phyloP scores from a whole-genome alignment of 495 filamentous ascomycete genomes.

The Viridothelium virens region DNA sequence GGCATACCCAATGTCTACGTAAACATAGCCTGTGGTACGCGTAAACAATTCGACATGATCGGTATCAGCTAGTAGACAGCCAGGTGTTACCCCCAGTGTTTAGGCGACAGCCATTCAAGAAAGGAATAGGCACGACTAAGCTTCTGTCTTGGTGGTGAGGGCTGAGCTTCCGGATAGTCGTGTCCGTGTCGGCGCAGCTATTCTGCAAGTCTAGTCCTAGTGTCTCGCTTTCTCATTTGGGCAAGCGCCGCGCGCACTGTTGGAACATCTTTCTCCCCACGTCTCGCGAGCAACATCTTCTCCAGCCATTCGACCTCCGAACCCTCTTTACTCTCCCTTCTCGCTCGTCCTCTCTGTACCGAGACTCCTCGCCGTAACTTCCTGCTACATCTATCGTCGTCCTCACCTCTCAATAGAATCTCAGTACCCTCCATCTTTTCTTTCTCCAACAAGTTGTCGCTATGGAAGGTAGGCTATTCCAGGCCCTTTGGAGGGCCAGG shows the following conservation, averaged over 20 bases:
- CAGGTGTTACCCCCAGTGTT: not conserved
- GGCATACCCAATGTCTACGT: constrained; percentile 3
- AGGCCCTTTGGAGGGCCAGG: constrained; percentile 24
- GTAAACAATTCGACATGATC: not conserved
- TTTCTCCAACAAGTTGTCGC: constrained; percentile 41
- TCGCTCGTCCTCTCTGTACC: constrained; percentile 21
- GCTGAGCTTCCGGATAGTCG: not conserved
- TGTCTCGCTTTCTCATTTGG: not conserved
- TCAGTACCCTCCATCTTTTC: constrained; percentile 32
- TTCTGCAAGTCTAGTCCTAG: not conserved
- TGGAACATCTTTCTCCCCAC: constrained; percentile 12
- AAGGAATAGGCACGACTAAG: not conserved
- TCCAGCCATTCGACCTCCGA: constrained; percentile 31
- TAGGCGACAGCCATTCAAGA: not conserved
- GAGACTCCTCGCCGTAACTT: constrained; percentile 14
- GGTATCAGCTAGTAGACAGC: not conserved
- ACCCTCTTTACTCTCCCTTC: constrained; percentile 22
- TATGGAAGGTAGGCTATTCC: constrained; percentile 69
- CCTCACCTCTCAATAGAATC: constrained; percentile 17
- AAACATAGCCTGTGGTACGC: not conserved
- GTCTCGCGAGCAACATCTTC: not conserved
- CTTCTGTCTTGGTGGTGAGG: not conserved
- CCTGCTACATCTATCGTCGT: constrained; percentile 24
- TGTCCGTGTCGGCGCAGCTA: not conserved
- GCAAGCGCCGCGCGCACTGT: constrained; percentile 16